Percentiles rank a stretch among this genome's conserved stretches.
phyloP scores from a whole-genome alignment of 2,329 filamentous ascomycete species.

The Colletotrichum viniferum region DNA sequence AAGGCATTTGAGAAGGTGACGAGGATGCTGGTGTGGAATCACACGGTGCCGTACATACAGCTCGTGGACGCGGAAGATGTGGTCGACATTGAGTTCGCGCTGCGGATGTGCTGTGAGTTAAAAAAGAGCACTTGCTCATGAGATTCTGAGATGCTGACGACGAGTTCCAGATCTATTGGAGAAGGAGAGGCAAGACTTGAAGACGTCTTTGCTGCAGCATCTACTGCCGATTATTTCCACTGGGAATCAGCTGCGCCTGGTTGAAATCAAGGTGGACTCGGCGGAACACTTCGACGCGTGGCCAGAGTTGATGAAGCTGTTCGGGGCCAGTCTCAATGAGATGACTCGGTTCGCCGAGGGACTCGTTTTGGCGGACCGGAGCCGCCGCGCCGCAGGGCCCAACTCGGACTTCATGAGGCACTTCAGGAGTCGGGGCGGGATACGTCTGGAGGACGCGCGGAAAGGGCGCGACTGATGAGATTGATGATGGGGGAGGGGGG shows the following conservation, averaged over 20 bases:
- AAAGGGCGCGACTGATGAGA: constrained; percentile 1
- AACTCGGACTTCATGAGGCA: constrained; percentile 17
- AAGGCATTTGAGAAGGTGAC: constrained; percentile 17
- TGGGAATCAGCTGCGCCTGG: constrained; percentile 17
- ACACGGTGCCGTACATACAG: constrained; percentile 18
- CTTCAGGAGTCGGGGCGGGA: constrained; percentile 14
- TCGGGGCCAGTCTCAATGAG: constrained; percentile 17
- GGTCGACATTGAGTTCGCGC: constrained; percentile 16
- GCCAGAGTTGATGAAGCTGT: constrained; percentile 20
- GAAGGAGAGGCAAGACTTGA: constrained; percentile 20
- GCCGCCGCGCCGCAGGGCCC: constrained; percentile 13
- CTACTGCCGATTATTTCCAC: constrained; percentile 18
- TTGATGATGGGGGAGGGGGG: neutral
- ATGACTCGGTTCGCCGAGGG: constrained; percentile 17
- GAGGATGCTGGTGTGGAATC: constrained; percentile 14
- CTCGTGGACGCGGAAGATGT: constrained; percentile 16
- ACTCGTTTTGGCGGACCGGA: constrained; percentile 7
- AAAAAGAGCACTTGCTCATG: neutral
- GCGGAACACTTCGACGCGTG: constrained; percentile 19
- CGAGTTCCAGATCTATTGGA: constrained; percentile 5
- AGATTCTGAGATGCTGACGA: neutral
- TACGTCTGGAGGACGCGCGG: constrained; percentile 9
- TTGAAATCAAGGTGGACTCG: constrained; percentile 22
- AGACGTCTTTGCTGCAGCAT: constrained; percentile 17
- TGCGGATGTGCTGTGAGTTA: constrained; percentile 20